A percentile compares a stretch with the other conserved stretches of the same genome.
These are phyloP conservation scores for Monosporascus sp. DNA, from an alignment of 2,329 filamentous ascomycete genomes.

Conservation along the genomic window DNA sequence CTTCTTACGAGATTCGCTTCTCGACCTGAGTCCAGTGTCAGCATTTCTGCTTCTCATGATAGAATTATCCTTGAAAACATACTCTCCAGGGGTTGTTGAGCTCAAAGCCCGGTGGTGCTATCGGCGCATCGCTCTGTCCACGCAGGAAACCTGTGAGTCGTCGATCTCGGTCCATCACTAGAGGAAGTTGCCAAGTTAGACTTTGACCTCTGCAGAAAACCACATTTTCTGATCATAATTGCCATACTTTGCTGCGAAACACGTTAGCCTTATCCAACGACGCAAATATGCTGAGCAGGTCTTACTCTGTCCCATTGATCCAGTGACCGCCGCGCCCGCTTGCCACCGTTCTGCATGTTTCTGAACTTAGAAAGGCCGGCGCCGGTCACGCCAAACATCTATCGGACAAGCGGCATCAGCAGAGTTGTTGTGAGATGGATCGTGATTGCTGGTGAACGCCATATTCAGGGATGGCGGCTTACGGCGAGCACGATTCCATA, in stretches of 20 bases:
- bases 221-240: background rate
- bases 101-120: slow-evolving; percentile 55
- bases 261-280: slow-evolving; percentile 22
- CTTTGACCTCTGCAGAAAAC: slow-evolving; percentile 5
- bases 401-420: slow-evolving; percentile 12
- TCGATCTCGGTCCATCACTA: slow-evolving; percentile 62
- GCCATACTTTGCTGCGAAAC: slow-evolving; percentile 46
- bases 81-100: slow-evolving; percentile 61
- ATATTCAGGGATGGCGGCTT: slow-evolving; percentile 25
- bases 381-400: slow-evolving; percentile 61
- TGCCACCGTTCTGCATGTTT: slow-evolving; percentile 54
- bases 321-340: slow-evolving; percentile 53
- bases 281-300: slow-evolving; percentile 1
- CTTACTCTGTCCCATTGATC: slow-evolving; percentile 60
- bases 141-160: slow-evolving; percentile 54
- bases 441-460: background rate
- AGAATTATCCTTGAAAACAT: slow-evolving; percentile 20
- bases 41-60: slow-evolving; percentile 3
- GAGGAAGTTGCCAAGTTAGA: slow-evolving; percentile 10
- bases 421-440: slow-evolving; percentile 3
- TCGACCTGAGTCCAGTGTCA: slow-evolving; percentile 39
- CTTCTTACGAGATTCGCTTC: slow-evolving; percentile 41
- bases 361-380: slow-evolving; percentile 52
- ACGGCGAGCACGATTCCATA: slow-evolving; percentile 60
- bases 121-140: slow-evolving; percentile 50